Conservation (phyloP, 2,329 filamentous ascomycete species). For the Paracoccidioides lutzii region DNA sequence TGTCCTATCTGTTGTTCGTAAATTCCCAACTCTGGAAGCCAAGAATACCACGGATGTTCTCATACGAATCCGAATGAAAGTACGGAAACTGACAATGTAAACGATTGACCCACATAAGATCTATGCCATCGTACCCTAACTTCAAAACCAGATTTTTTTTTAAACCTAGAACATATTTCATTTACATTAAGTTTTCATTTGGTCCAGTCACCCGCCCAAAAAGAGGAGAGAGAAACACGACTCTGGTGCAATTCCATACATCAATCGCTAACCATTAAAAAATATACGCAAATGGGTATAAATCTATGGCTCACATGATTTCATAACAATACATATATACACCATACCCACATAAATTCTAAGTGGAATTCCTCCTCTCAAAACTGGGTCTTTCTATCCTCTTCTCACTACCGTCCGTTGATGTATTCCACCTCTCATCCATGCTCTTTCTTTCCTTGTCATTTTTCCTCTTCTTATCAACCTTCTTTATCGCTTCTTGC, state of each 20-base stretch:
- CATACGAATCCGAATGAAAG: not conserved
- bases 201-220: no score
- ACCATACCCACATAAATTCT: not conserved
- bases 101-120: not conserved
- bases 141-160: not conserved
- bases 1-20: not conserved
- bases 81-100: not conserved
- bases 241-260: no score
- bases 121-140: no score
- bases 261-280: no score
- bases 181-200: not conserved
- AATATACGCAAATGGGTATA: not conserved
- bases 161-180: not conserved
- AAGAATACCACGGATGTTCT: no score
- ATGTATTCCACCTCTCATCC: not conserved
- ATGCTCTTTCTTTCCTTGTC: not conserved
- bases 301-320: not conserved
- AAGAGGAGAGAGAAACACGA: no score
- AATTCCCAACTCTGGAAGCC: not conserved
- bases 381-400: not conserved
- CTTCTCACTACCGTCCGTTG: not conserved
- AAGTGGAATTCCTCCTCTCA: not conserved
- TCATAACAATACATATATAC: not conserved
- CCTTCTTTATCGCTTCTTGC: constrained; percentile 46
- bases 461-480: constrained; percentile 32